Conservation (phyloP, 305 asterid genomes). For the Fraxinus greggii region DNA sequence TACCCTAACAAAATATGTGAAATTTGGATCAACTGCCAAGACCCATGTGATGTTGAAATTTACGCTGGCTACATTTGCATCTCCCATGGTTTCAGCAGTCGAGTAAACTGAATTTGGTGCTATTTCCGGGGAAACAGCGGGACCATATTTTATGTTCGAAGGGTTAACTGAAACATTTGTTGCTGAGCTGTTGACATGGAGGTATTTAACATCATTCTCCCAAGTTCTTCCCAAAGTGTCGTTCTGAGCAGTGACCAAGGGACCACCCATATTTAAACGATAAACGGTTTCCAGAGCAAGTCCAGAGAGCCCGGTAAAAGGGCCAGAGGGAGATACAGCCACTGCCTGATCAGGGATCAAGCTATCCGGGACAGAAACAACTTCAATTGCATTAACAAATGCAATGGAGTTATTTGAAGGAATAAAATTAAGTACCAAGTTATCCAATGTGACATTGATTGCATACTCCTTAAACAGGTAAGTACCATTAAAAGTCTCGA, state of each 20-base stretch:
- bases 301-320: slow-evolving; percentile 57
- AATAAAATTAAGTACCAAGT: slow-evolving; percentile 58
- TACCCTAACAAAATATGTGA: slow-evolving; percentile 66
- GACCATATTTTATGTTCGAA: slow-evolving; percentile 47
- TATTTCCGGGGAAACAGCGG: slow-evolving; percentile 54
- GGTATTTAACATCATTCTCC: slow-evolving; percentile 89
- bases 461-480: slow-evolving; percentile 80
- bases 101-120: slow-evolving; percentile 93
- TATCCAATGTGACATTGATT: slow-evolving; percentile 68
- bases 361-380: slow-evolving; percentile 73
- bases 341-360: slow-evolving; percentile 71
- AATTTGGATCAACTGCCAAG: slow-evolving; percentile 72
- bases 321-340: slow-evolving; percentile 45
- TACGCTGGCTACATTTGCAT: slow-evolving; percentile 64
- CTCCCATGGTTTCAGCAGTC: slow-evolving; percentile 92
- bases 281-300: slow-evolving; percentile 75
- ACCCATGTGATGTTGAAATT: slow-evolving; percentile 98
- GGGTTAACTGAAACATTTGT: slow-evolving; percentile 60
- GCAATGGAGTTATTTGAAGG: slow-evolving; percentile 75
- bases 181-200: slow-evolving; percentile 90
- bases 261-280: slow-evolving; percentile 97
- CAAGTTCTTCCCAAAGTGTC: slow-evolving; percentile 90
- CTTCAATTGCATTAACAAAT: slow-evolving; percentile 90
- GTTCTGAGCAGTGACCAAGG: slow-evolving; percentile 77
- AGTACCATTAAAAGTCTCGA: slow-evolving; percentile 51